A percentile compares a stretch with the other conserved stretches of the same genome.
These are phyloP conservation scores for Aureobasidium sp. DNA, from an alignment of 2,329 filamentous ascomycete species.

Conservation along the genomic window DNA sequence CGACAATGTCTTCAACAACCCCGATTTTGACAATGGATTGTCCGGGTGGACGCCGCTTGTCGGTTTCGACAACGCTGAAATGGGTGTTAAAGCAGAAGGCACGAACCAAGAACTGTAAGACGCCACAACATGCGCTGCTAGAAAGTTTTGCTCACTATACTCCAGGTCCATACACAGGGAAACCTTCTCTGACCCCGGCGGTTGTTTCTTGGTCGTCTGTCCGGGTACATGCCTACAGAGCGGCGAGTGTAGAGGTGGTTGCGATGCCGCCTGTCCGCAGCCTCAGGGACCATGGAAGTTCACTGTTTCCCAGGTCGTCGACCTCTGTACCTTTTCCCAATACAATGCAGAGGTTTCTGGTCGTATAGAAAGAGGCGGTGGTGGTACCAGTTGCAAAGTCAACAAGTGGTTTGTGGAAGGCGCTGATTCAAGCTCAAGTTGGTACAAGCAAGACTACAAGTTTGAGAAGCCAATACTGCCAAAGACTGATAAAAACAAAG, in stretches of 20 bases:
- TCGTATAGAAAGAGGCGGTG: background rate
- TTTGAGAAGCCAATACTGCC: background rate
- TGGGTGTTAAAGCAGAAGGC: background rate
- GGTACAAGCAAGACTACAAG: background rate
- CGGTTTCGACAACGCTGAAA: background rate
- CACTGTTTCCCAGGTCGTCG: background rate
- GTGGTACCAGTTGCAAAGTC: background rate
- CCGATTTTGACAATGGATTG: background rate
- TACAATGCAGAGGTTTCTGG: background rate
- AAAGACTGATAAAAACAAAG: background rate
- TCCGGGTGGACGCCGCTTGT: background rate
- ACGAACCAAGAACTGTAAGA: background rate
- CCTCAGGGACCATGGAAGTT: background rate
- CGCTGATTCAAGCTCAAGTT: background rate
- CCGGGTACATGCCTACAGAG: too few relatives aligned
- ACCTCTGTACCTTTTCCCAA: background rate
- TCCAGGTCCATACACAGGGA: too few relatives aligned
- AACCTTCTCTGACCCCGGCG: too few relatives aligned
- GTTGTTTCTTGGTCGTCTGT: too few relatives aligned
- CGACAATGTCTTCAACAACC: background rate
- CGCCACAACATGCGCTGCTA: too few relatives aligned
- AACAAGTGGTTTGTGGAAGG: background rate
- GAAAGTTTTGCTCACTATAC: background rate
- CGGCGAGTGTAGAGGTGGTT: too few relatives aligned
- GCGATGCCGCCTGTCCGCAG: background rate